Base-by-base conservation (phyloP, 345 rosid genomes). In the Dipteronia dyeriana region DNA sequence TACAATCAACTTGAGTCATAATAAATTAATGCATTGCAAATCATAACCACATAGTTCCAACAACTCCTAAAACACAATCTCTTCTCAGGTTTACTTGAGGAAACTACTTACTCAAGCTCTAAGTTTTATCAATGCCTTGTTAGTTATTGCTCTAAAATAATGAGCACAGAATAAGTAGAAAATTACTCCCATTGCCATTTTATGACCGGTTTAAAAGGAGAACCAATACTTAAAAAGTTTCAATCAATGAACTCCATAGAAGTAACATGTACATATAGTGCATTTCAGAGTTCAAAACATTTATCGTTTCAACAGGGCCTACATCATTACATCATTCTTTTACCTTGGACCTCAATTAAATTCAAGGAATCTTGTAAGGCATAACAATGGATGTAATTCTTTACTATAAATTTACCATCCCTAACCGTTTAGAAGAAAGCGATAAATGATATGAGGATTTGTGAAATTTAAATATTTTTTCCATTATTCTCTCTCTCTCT, bases 181-280 rank as follows among this genome's bases (percentile, higher is more conserved):
- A 45, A 13, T 6, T 9, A 68, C 12, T 68, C 25, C 19, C 34
- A 20, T 68, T 20, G 56, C 34, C 71, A 43, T 68, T 47, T 22
- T 45, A 68, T 45, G n/a, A 22, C 49, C 71, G 45, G 56, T 45
- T 68, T 49, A 68, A 68, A 41, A 22, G 56, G 34, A 67, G 71
- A 68, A 23, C 16, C 56, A 43, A 45, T n/a, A 68, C 16, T 68
- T 34, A 34, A 4, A 34, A 34, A 31, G 38, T 31, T 31, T 31
- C 38, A 3, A 34, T 34, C 38, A 34, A 34, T 34, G 38, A 34
- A 34, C 38, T 5, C 38, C 38, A 34, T 34, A 34, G 38, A 34
- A 34, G 38, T 34, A 49, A 13, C 54, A 49, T 49, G 54, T 49
- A 49, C 54, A 14, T 11, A 3, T 22, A 22, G 17, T 20, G 56